Evolutionary conservation across 2,329 filamentous ascomycete genomes (phyloP).

Genomic region (Ceratocystis cacaofunesta): DNA sequence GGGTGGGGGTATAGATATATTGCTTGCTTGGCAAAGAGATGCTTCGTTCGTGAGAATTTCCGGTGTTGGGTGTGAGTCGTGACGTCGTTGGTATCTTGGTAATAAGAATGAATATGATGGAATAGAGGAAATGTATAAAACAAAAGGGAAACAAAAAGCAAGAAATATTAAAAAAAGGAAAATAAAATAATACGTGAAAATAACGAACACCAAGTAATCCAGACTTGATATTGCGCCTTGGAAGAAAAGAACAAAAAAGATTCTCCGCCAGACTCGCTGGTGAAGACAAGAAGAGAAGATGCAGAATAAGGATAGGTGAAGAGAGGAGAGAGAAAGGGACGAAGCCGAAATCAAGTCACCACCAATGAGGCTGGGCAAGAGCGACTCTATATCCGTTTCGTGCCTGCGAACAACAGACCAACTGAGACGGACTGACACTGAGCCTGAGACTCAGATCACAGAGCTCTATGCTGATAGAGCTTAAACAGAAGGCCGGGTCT

Average conservation of each 20-base stretch:
- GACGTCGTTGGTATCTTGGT: slow-evolving; percentile 14
- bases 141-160: neutral
- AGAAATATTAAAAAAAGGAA: neutral
- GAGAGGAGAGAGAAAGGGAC: slow-evolving; percentile 22
- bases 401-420: neutral
- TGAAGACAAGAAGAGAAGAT: slow-evolving; percentile 21
- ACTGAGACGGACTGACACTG: neutral
- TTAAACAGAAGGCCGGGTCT: neutral
- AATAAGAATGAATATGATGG: slow-evolving; percentile 4
- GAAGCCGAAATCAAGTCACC: slow-evolving; percentile 23
- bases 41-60: neutral
- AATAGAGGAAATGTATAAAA: slow-evolving; percentile 15
- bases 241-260: slow-evolving; percentile 18
- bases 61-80: neutral
- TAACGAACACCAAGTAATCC: slow-evolving; percentile 17
- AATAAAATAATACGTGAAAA: slow-evolving; percentile 1
- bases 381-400: slow-evolving; percentile 11
- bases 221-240: slow-evolving; percentile 13
- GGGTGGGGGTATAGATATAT: slow-evolving; percentile 2
- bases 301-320: slow-evolving; percentile 21
- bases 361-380: slow-evolving; percentile 22
- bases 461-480: neutral
- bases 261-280: slow-evolving; percentile 35
- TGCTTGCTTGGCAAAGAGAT: neutral
- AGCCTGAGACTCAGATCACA: neutral